Conservation (phyloP, 192 early-diverging fungal species). For the Lobosporangium transversale region DNA sequence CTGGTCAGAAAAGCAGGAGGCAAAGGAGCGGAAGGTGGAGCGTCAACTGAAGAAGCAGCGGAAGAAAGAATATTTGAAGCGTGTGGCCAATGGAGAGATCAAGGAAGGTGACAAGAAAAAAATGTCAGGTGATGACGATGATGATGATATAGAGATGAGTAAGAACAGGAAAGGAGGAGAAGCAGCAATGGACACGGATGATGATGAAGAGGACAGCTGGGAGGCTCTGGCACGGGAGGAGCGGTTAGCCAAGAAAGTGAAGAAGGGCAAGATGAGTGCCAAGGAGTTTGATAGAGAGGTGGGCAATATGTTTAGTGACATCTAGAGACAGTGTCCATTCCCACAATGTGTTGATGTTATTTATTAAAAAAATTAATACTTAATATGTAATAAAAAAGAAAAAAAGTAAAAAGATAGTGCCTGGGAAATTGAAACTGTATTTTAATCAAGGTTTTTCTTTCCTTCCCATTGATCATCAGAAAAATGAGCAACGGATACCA, state of each 20-base stretch:
- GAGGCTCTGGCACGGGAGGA: constrained; percentile 68
- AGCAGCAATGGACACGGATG: constrained; percentile 23
- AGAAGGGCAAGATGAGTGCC: constrained; percentile 59
- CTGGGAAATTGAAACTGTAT: too few species aligned
- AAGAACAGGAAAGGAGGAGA: constrained; percentile 26
- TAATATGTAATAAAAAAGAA: not conserved
- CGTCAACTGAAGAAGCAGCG: constrained; percentile 75
- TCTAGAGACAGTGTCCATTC: constrained; percentile 1
- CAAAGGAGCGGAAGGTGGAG: constrained; percentile 71
- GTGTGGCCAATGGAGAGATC: constrained; percentile 47
- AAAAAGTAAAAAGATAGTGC: too few species aligned
- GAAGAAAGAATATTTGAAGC: constrained; percentile 61
- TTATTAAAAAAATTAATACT: not conserved
- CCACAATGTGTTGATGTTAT: not conserved
- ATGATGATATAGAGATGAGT: constrained; percentile 11
- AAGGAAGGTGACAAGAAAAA: constrained; percentile 24
- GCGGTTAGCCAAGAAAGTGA: constrained; percentile 67
- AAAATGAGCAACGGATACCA: too few species aligned
- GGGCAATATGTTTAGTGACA: constrained; percentile 46
- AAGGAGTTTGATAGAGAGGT: constrained; percentile 60
- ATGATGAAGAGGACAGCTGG: constrained; percentile 68
- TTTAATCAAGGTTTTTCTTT: constrained; percentile 1
- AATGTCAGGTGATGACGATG: constrained; percentile 7
- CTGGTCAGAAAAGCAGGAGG: constrained; percentile 80
- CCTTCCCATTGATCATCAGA: too few species aligned